Conservation (phyloP, 2,329 filamentous ascomycete species). For the Neonectria punicea region DNA sequence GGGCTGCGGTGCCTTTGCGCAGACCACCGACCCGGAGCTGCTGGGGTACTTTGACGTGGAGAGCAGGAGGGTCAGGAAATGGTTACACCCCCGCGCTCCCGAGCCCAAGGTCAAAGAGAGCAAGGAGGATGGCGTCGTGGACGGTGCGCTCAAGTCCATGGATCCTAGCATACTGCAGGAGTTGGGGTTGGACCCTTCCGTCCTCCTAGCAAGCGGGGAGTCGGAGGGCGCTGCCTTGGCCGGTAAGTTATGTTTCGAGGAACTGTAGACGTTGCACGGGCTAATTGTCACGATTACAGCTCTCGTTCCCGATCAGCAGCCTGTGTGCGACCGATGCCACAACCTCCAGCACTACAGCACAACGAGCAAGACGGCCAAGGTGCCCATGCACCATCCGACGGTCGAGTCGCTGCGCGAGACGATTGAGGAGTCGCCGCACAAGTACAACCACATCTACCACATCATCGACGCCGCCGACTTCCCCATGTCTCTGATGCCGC, state of each 20-base stretch:
- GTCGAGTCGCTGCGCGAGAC: conserved; percentile 85
- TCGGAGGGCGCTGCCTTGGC: conserved; percentile 32
- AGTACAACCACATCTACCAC: conserved; percentile 95
- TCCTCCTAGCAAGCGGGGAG: conserved; percentile 48
- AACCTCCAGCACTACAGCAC: conserved; percentile 79
- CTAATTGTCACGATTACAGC: conserved; percentile 33
- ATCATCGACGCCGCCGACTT: conserved; percentile 96
- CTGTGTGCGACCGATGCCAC: conserved; percentile 90
- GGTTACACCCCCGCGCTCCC: conserved; percentile 45
- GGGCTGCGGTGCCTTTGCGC: conserved; percentile 73
- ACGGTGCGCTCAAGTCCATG: conserved; percentile 56
- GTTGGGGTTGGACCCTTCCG: conserved; percentile 58
- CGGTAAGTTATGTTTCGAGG: conserved; percentile 23
- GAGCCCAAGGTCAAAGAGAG: conserved; percentile 28
- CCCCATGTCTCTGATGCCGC: conserved; percentile 88
- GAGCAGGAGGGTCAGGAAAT: conserved; percentile 63
- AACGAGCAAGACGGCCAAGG: conserved; percentile 56
- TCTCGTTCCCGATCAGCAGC: conserved; percentile 51
- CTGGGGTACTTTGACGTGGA: conserved; percentile 67
- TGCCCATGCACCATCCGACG: conserved; percentile 81
- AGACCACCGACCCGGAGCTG: conserved; percentile 61
- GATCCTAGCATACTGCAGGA: conserved; percentile 54
- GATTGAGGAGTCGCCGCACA: conserved; percentile 87
- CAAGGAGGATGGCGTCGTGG: conserved; percentile 59
- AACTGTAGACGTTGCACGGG: background rate